Percentiles rank a stretch among this genome's conserved stretches.
phyloP scores from a whole-genome alignment of 2,329 filamentous ascomycete species.

The Drechslera avenae region DNA sequence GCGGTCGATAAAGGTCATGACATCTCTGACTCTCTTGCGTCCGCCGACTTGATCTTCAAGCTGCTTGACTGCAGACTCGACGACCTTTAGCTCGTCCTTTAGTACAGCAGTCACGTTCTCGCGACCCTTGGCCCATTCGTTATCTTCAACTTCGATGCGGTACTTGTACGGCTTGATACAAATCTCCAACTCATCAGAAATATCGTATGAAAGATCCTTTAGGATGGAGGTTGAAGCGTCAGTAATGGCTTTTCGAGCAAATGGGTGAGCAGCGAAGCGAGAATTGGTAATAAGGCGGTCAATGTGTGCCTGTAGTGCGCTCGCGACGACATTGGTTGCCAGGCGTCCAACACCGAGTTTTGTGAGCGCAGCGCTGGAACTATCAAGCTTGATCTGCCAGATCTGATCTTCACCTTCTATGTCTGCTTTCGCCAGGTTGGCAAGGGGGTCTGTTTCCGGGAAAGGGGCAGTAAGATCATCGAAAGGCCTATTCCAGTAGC shows the following conservation, averaged over 20 bases:
- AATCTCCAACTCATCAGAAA: slow-evolving; percentile 96
- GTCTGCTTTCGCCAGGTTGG: slow-evolving; percentile 81
- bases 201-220: slow-evolving; percentile 94
- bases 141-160: slow-evolving; percentile 90
- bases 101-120: slow-evolving; percentile 81
- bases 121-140: slow-evolving; percentile 84
- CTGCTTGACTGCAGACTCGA: slow-evolving; percentile 75
- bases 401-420: slow-evolving; percentile 73
- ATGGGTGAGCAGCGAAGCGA: slow-evolving; percentile 87
- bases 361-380: slow-evolving; percentile 85
- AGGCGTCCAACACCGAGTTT: slow-evolving; percentile 92
- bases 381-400: slow-evolving; percentile 94
- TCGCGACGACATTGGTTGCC: slow-evolving; percentile 88
- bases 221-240: slow-evolving; percentile 89
- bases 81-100: slow-evolving; percentile 86
- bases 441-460: slow-evolving; percentile 72
- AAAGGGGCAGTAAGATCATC: slow-evolving; percentile 73
- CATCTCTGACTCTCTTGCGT: slow-evolving; percentile 83
- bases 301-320: slow-evolving; percentile 83
- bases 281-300: slow-evolving; percentile 78
- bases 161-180: slow-evolving; percentile 99
- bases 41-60: slow-evolving; percentile 82
- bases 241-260: slow-evolving; percentile 88
- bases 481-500: slow-evolving; percentile 97
- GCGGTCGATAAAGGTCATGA: slow-evolving; percentile 88